Evolutionary conservation across 176 grass and related monocot species (phyloP).

Genomic region (Aechmea fasciata): DNA sequence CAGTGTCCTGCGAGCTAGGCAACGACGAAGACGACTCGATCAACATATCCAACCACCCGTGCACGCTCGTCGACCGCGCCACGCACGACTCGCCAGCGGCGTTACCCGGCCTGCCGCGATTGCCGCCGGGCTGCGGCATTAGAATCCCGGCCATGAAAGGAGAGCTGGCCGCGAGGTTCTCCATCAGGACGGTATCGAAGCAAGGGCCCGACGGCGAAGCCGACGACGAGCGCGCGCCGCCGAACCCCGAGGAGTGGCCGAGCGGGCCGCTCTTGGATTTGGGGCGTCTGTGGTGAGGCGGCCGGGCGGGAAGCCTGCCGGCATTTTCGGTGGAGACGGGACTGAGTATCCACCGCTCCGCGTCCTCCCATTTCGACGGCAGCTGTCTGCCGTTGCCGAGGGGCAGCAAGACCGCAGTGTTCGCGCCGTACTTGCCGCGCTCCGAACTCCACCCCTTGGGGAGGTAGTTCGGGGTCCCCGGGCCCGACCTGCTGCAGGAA

Average conservation of each 20-base stretch:
- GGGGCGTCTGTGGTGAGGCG: slow-evolving; percentile 64
- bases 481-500: slow-evolving; percentile 49
- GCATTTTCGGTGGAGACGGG: slow-evolving; percentile 55
- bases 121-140: slow-evolving; percentile 41
- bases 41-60: slow-evolving; percentile 78
- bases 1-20: slow-evolving; percentile 50
- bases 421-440: slow-evolving; percentile 52
- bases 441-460: slow-evolving; percentile 92
- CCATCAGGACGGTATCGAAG: slow-evolving; percentile 47
- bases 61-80: slow-evolving; percentile 66
- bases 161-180: slow-evolving; percentile 52
- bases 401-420: slow-evolving; percentile 40
- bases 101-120: slow-evolving; percentile 25
- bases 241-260: slow-evolving; percentile 41
- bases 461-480: slow-evolving; percentile 58
- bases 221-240: slow-evolving; percentile 33
- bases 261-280: slow-evolving; percentile 98
- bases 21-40: slow-evolving; percentile 88
- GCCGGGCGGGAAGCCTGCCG: slow-evolving; percentile 46
- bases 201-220: slow-evolving; percentile 52
- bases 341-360: slow-evolving; percentile 96
- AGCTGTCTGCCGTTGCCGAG: slow-evolving; percentile 77
- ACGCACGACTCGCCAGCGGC: slow-evolving; percentile 55
- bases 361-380: slow-evolving; percentile 99
- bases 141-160: slow-evolving; percentile 82